These are phyloP conservation scores for Leucosporidium scottii DNA, from an alignment of 768 basidiomycete genomes.

Conservation along the genomic window DNA sequence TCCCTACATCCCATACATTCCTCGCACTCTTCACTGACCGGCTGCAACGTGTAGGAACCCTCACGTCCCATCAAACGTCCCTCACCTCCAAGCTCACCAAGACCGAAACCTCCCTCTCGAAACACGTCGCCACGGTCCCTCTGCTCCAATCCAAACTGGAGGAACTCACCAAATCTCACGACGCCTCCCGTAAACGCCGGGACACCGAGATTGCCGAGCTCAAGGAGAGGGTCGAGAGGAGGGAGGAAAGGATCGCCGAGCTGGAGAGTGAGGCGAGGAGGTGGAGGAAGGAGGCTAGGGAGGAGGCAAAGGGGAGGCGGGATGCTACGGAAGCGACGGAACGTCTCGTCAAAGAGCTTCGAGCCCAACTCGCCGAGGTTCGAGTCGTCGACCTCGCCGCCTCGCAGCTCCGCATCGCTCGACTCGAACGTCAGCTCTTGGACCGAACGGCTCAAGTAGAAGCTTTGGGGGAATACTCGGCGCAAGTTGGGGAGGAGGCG, in stretches of 20 bases:
- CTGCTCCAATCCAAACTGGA: conserved; percentile 25
- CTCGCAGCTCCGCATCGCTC: neutral
- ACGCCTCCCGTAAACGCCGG: conserved; percentile 16
- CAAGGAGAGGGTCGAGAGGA: neutral
- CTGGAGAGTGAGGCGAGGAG: conserved; percentile 5
- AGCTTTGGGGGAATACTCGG: conserved; percentile 12
- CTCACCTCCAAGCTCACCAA: conserved; percentile 19
- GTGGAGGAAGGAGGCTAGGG: neutral
- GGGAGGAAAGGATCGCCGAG: neutral
- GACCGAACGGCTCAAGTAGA: conserved; percentile 20
- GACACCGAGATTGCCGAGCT: conserved; percentile 17
- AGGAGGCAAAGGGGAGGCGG: neutral
- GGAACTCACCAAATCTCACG: conserved; percentile 16
- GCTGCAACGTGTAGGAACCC: too few species aligned
- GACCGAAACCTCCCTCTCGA: conserved; percentile 14
- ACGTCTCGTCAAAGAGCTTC: neutral
- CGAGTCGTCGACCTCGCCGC: neutral
- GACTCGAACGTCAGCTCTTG: conserved; percentile 5
- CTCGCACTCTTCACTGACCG: too few species aligned
- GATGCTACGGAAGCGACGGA: neutral
- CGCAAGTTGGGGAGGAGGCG: conserved; percentile 6
- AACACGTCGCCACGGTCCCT: conserved; percentile 23
- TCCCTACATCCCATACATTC: neutral
- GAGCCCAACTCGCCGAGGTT: neutral
- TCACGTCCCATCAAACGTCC: neutral